These are phyloP conservation scores for Pythium aquatile DNA, from an alignment of 352 stramenopile genomes.

Conservation along the genomic window DNA sequence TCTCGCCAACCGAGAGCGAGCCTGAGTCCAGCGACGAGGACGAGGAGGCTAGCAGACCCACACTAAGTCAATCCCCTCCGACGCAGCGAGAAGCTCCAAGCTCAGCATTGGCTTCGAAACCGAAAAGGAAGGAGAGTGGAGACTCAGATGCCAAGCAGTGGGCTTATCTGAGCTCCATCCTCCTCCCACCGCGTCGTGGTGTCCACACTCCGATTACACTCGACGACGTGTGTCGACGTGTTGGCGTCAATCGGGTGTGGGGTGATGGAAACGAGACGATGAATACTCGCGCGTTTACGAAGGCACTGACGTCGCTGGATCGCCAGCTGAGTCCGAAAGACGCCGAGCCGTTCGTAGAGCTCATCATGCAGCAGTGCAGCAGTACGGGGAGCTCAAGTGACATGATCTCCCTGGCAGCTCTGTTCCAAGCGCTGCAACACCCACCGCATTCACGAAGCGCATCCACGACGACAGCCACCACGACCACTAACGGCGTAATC, in stretches of 20 bases:
- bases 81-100: neutral
- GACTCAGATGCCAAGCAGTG: neutral
- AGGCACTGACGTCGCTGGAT: slow-evolving; percentile 37
- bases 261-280: slow-evolving; percentile 62
- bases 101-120: neutral
- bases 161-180: slow-evolving; percentile 14
- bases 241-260: slow-evolving; percentile 57
- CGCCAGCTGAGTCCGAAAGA: slow-evolving; percentile 42
- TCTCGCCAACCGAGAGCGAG: slow-evolving; percentile 30
- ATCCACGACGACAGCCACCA: neutral
- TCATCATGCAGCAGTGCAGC: slow-evolving; percentile 26
- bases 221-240: slow-evolving; percentile 45
- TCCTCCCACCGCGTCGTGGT: slow-evolving; percentile 14
- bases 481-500: slow-evolving; percentile 11
- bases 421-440: slow-evolving; percentile 2
- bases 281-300: slow-evolving; percentile 52
- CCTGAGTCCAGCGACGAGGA: slow-evolving; percentile 17
- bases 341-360: slow-evolving; percentile 27
- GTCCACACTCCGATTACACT: slow-evolving; percentile 29
- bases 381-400: slow-evolving; percentile 15
- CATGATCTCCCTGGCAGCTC: slow-evolving; percentile 29
- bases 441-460: neutral
- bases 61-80: neutral
- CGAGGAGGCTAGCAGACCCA: neutral
- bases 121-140: neutral